Conservation (phyloP, 2,329 filamentous ascomycete species). For the Fusarium pseudograminearum region DNA sequence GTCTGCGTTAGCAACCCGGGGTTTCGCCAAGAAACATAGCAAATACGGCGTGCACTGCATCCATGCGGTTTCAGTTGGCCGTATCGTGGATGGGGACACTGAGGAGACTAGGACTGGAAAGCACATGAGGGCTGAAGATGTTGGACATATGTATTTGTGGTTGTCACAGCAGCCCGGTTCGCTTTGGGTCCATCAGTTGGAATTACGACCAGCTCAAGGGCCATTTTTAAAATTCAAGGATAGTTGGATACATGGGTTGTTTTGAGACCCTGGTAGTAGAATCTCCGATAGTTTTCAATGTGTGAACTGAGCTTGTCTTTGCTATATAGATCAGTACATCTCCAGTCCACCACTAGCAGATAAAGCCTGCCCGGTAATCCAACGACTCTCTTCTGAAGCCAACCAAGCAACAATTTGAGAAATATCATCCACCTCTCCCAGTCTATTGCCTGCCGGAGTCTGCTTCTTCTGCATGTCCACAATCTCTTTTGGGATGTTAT, state of each 20-base stretch:
- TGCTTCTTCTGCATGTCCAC: conserved; percentile 35
- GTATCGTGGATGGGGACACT: conserved; percentile 63
- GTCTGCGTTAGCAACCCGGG: conserved; percentile 59
- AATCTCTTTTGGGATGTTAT: conserved; percentile 49
- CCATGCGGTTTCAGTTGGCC: conserved; percentile 69
- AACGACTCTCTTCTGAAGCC: conserved; percentile 61
- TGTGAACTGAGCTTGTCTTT: background rate
- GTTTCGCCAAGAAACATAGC: conserved; percentile 67
- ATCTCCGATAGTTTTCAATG: accelerated
- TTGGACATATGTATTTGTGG: conserved; percentile 68
- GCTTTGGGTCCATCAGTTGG: conserved; percentile 39
- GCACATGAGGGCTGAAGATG: conserved; percentile 68
- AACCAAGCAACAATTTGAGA: conserved; percentile 68
- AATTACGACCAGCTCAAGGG: conserved; percentile 39
- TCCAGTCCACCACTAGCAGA: conserved; percentile 60
- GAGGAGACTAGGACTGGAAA: conserved; percentile 63
- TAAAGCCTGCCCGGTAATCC: conserved; percentile 68
- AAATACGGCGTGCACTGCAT: conserved; percentile 68
- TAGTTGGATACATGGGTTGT: background rate
- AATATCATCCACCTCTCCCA: conserved; percentile 66
- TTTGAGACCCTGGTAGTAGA: background rate
- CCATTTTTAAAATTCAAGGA: background rate
- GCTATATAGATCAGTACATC: conserved; percentile 13
- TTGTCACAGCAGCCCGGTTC: conserved; percentile 36
- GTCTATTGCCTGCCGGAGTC: conserved; percentile 64